Evolutionary conservation across 1,284 basidiomycete genomes (phyloP).

Genomic region (Malassezia pachydermatis): DNA sequence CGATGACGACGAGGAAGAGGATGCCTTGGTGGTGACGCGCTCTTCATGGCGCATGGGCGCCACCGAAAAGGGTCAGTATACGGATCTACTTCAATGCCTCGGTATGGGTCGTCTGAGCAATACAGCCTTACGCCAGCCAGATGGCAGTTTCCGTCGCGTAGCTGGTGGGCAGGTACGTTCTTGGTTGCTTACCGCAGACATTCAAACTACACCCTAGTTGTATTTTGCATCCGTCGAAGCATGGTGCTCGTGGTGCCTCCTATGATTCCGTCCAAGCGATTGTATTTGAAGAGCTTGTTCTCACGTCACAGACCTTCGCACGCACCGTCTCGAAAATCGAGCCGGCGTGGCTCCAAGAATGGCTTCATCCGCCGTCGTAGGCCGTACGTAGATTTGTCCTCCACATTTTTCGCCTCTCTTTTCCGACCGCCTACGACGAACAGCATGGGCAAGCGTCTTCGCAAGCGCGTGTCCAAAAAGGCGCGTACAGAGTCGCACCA

Average conservation of each 20-base stretch:
- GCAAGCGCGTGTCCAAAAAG: conserved; percentile 11
- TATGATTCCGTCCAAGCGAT: conserved; percentile 21
- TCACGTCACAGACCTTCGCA: conserved; percentile 41
- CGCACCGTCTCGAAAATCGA: conserved; percentile 38
- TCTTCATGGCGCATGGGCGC: no score
- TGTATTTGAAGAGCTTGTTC: conserved; percentile 44
- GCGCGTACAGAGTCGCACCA: not conserved
- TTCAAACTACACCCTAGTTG: conserved; percentile 43
- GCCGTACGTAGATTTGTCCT: not conserved
- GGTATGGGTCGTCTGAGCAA: conserved; percentile 27
- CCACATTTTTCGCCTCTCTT: not conserved
- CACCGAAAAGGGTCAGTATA: conserved; percentile 6
- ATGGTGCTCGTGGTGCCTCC: conserved; percentile 14
- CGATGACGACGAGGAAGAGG: no score
- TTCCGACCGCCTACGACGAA: no score
- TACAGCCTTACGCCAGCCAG: conserved; percentile 30
- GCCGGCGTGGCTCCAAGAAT: conserved; percentile 31
- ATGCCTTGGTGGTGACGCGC: conserved; percentile 2
- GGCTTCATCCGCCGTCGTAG: not conserved
- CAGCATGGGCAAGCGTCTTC: conserved; percentile 16
- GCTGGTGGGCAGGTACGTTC: conserved; percentile 18
- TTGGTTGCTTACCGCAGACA: no score
- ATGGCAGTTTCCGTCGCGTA: conserved; percentile 27
- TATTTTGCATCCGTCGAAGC: conserved; percentile 23
- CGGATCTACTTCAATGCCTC: conserved; percentile 24